Evolutionary conservation across 2,329 filamentous ascomycete species (phyloP).

Genomic region (Clonostachys solani): DNA sequence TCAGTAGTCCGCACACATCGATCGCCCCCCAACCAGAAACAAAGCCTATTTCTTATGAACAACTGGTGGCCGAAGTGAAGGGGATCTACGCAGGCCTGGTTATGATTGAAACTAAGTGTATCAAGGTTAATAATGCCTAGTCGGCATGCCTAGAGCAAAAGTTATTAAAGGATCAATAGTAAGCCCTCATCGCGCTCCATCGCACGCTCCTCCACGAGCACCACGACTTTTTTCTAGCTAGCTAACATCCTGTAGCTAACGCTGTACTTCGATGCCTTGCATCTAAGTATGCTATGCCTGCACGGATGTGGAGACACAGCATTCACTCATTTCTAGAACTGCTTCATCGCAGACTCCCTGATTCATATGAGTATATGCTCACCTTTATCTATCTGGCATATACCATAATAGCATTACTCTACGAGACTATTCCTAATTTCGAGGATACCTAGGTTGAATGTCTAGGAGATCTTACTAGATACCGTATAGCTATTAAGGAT

Average conservation of each 20-base stretch:
- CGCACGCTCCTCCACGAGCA: conserved; percentile 77
- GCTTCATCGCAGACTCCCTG: conserved; percentile 68
- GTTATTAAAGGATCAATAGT: conserved; percentile 70
- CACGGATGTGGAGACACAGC: conserved; percentile 88
- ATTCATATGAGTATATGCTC: conserved; percentile 82
- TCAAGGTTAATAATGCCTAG: conserved; percentile 70
- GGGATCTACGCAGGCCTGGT: conserved; percentile 79
- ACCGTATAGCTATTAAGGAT: conserved; percentile 87
- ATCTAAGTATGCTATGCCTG: conserved; percentile 85
- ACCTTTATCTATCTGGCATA: conserved; percentile 88
- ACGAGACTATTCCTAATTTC: conserved; percentile 80
- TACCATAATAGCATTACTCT: conserved; percentile 81
- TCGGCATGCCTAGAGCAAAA: conserved; percentile 14
- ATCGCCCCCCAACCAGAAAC: conserved; percentile 50
- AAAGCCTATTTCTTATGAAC: conserved; percentile 68
- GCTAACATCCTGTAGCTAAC: conserved; percentile 77
- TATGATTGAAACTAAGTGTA: conserved; percentile 84
- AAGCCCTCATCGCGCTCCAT: conserved; percentile 78
- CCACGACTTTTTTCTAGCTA: conserved; percentile 82
- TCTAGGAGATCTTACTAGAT: conserved; percentile 78
- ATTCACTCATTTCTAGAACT: conserved; percentile 84
- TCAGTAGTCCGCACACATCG: background rate
- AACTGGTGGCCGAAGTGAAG: conserved; percentile 77
- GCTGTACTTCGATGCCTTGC: conserved; percentile 64
- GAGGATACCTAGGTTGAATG: conserved; percentile 93